Base-by-base conservation (phyloP, 164 flowering plant species). In the Akebia trifoliata region DNA sequence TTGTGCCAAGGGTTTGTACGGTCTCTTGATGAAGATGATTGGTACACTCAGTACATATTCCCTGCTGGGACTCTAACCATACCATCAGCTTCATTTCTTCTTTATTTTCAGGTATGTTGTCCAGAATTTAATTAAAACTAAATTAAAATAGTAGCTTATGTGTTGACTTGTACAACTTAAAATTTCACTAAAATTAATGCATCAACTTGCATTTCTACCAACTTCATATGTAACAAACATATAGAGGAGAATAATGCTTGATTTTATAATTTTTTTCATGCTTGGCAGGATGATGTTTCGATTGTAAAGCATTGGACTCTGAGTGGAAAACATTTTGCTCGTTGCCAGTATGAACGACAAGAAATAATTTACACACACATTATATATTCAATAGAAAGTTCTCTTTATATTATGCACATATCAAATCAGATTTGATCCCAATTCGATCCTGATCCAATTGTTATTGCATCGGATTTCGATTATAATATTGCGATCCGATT, bases 281-380 rank as follows among this genome's bases (percentile, higher is more conserved):
- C 1, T 35, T 66, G 34, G 24, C 60, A 66, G 65, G 61, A 66
- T 49, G 65, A 66, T 55, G 61, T 66, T 28, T 34, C 61, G 1
- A 61, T 60, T 42, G 51, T 66, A 9, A 38, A 60, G 26, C 69
- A 66, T 29, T 66, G 69, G 69, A 49, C 26, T 31, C 50, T 66
- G 0, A 66, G 59, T 18, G 70, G 70, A 22, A 66, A 48, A 21
- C 61, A 66, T 35, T 66, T 29, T 36, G 36, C 56, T 9, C 61
- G 61, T 12, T 49, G 57, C 32, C 22, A 32, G 70, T 66, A 60
- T 6, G 56, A 2, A 40, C 18, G 1, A 26, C 8, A 28, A 15
- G n/a, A 47, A n/a, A 22, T 50, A 11, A 24, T 14, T 7, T 8
- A 18, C 12, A 38, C 12, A 15, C 4, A 38, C 12, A 38, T 1